Percentiles rank a stretch among this genome's conserved stretches.
Conservation (phyloP, 768 basidiomycete species). For the Hirschioporus abietinus region DNA sequence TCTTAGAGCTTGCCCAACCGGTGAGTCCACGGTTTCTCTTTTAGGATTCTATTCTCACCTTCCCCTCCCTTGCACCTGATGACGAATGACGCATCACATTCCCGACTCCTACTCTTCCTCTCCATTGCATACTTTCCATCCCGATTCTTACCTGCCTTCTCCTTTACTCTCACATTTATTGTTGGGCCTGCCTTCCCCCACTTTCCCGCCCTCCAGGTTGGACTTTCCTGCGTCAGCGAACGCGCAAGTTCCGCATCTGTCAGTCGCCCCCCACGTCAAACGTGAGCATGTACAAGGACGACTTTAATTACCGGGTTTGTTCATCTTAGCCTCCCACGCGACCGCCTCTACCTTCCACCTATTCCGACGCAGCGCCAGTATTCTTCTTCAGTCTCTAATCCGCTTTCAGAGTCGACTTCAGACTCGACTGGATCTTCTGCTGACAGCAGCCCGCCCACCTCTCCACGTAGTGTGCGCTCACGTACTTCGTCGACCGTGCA, state of each 20-base stretch:
- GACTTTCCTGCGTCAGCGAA: background rate
- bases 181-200: background rate
- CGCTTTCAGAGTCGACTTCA: background rate
- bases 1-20: too few relatives aligned
- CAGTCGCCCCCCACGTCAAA: background rate
- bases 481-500: too few relatives aligned
- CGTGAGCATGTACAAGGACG: too few relatives aligned
- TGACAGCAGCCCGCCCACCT: too few relatives aligned
- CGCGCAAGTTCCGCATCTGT: background rate
- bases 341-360: too few relatives aligned
- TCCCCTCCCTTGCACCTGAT: background rate
- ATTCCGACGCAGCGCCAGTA: too few relatives aligned
- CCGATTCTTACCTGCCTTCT: background rate
- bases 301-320: too few relatives aligned
- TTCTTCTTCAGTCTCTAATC: too few relatives aligned
- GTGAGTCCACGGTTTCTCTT: too few relatives aligned
- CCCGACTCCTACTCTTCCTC: background rate
- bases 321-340: too few relatives aligned
- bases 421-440: too few relatives aligned
- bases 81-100: background rate
- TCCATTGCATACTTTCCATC: background rate
- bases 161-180: background rate
- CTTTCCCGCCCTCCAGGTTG: background rate
- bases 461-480: slow-evolving; percentile 11
- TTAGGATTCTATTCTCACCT: background rate